Base-by-base conservation (phyloP, 1,284 basidiomycete genomes). In the Cutaneotrichosporon dermatis region DNA sequence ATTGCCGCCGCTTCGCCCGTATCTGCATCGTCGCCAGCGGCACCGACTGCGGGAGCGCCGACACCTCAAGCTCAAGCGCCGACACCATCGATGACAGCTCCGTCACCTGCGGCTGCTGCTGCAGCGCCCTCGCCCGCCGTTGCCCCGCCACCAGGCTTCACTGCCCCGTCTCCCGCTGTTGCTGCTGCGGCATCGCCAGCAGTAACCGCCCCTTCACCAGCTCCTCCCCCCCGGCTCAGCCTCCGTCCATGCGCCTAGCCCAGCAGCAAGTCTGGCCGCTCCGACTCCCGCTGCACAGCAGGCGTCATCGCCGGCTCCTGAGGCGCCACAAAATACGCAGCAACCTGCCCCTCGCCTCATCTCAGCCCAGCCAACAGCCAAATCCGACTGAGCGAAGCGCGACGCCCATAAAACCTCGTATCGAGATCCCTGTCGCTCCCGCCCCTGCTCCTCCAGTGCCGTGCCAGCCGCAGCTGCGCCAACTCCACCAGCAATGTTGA, bases 21-120 rank as follows among this genome's bases (percentile, higher is more conserved):
- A 4, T 51, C 51, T 8, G 51, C 53, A 5, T 53, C 43, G 8
- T 54, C 51, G 8, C 40, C 45, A 45, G 36, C 59, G 43, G 16
- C 40, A 16, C 25, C 39, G 33, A 45, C 50, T 41, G 33, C 53
- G 13, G 48, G 52, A 51, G 33, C 54, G 33, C 25, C 45, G 34
- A 48, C 45, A 12, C 45, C 45, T 33, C 25, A 25, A 25, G 25
- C 25, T 25, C 25, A 25, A 25, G 25, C 25, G 25, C 25, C 25
- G 25, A 25, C 25, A 25, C 25, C 25, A 25, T 46, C 33, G 34
- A 39, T 45, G 15, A 36, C n/a, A 39, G 40, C 56, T 25, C 15
- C 46, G 39, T 53, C 52, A 16, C 45, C 63, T 63, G 48, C 39
- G 61, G 25, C 58, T 63, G 55, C 57, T 10, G 54, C 52, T 16